Evolutionary conservation across 306 rosid genomes (phyloP).

Genomic region (Boehmeria nivea): DNA sequence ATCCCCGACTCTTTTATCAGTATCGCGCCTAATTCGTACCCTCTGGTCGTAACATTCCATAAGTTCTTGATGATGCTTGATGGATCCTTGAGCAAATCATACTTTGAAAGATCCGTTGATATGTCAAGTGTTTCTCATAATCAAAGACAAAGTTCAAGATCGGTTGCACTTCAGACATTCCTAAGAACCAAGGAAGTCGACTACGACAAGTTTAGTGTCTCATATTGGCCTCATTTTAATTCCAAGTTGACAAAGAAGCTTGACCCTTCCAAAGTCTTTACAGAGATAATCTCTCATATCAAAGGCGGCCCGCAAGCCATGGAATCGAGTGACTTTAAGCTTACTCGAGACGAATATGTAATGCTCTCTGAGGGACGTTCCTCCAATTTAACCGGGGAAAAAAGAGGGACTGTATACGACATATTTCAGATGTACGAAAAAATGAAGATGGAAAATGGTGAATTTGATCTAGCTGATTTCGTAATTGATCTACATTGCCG

Average conservation of each 20-base stretch:
- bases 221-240: constrained; percentile 72
- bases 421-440: constrained; percentile 57
- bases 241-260: constrained; percentile 44
- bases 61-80: constrained; percentile 85
- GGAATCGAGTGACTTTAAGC: constrained; percentile 37
- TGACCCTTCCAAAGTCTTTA: constrained; percentile 58
- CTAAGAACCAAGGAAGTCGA: constrained; percentile 57
- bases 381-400: constrained; percentile 37
- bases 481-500: constrained; percentile 59
- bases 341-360: constrained; percentile 47
- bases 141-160: constrained; percentile 29
- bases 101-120: constrained; percentile 53
- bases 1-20: constrained; percentile 50
- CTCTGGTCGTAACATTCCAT: constrained; percentile 71
- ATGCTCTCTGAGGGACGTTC: constrained; percentile 31
- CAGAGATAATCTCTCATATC: constrained; percentile 65
- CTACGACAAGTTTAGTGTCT: constrained; percentile 52
- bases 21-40: constrained; percentile 44
- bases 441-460: constrained; percentile 53
- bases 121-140: constrained; percentile 4
- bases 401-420: constrained; percentile 49
- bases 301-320: constrained; percentile 48
- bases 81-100: constrained; percentile 60
- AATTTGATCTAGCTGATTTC: constrained; percentile 70
- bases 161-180: constrained; percentile 46